Evolutionary conservation across 306 rosid species (phyloP).

Genomic region (Dryas drummondii): DNA sequence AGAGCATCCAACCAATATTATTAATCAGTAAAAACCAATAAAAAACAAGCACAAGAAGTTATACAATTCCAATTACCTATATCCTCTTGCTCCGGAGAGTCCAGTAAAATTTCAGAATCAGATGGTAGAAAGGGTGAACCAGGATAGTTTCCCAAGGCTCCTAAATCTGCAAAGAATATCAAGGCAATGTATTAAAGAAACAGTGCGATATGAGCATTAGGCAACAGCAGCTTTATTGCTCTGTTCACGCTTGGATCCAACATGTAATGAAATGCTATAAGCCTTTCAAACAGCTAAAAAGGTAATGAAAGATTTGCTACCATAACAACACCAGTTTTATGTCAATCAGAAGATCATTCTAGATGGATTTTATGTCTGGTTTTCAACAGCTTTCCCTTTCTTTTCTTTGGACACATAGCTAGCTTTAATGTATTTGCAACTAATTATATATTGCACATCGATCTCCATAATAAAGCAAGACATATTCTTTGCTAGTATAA

Average conservation of each 20-base stretch:
- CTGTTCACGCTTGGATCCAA: neutral
- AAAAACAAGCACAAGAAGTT: neutral
- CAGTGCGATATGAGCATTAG: neutral
- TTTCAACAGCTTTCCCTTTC: too few relatives aligned
- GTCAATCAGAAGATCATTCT: neutral
- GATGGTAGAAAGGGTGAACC: constrained; percentile 95
- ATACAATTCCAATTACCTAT: constrained; percentile 54
- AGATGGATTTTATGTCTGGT: too few relatives aligned
- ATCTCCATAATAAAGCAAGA: too few relatives aligned
- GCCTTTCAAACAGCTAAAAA: constrained; percentile 6
- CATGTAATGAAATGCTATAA: neutral
- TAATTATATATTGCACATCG: neutral
- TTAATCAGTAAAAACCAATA: constrained; percentile 9
- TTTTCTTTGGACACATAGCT: too few relatives aligned
- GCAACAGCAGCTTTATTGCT: neutral
- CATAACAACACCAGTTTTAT: constrained; percentile 7
- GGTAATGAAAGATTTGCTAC: neutral
- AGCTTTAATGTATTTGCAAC: neutral
- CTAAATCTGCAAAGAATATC: constrained; percentile 70
- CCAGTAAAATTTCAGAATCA: constrained; percentile 87
- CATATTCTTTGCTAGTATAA: too few relatives aligned
- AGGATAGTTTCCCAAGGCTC: constrained; percentile 87
- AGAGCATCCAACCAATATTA: neutral
- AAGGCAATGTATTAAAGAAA: constrained; percentile 8
- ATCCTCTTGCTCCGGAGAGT: constrained; percentile 92